Evolutionary conservation across 2,329 filamentous ascomycete species (phyloP).

Genomic region (Trichoderma sp.): DNA sequence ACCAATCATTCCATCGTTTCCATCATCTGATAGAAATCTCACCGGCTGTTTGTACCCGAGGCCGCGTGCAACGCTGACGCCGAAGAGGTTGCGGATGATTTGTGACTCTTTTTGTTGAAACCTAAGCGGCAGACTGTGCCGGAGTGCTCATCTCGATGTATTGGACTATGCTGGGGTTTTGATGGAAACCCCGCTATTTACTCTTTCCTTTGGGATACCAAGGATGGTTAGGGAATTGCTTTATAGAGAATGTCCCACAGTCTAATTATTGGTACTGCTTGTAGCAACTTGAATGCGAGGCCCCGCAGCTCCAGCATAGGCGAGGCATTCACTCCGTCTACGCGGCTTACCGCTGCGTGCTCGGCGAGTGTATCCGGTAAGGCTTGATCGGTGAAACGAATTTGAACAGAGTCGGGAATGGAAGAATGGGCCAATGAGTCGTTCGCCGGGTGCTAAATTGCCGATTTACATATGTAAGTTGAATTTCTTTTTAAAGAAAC

Average conservation of each 20-base stretch:
- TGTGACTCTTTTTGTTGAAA: background rate
- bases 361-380: background rate
- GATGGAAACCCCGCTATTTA: background rate
- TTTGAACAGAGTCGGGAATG: background rate
- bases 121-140: background rate
- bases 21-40: background rate
- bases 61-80: background rate
- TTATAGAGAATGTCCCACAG: background rate
- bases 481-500: too few relatives aligned
- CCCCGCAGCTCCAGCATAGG: too few relatives aligned
- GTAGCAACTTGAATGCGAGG: background rate
- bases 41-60: background rate
- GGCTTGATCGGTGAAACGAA: background rate
- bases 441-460: background rate
- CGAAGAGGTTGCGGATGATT: background rate
- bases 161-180: background rate
- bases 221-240: background rate
- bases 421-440: background rate
- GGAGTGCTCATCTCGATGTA: background rate
- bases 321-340: background rate
- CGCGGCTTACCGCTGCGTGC: background rate
- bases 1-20: background rate
- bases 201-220: background rate
- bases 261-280: background rate
- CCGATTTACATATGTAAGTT: too few relatives aligned